Percentiles rank a stretch among this genome's conserved stretches.
Evolutionary conservation across 1,284 basidiomycete species (phyloP).

Genomic region (Apiotrichum siamense): DNA sequence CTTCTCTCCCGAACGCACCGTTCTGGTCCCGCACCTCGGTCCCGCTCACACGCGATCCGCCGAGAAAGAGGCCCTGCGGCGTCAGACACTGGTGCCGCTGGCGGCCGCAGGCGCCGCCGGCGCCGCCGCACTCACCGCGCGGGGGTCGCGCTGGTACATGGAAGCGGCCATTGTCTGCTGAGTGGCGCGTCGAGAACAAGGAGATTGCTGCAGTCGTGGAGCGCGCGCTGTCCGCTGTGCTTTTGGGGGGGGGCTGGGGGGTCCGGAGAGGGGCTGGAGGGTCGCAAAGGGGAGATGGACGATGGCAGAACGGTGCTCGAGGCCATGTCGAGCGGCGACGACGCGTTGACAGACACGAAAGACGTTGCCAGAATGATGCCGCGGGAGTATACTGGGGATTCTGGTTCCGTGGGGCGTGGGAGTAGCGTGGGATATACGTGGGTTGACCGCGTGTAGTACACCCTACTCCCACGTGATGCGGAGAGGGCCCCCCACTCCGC

Average conservation of each 20-base stretch:
- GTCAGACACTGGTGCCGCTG: constrained; percentile 10
- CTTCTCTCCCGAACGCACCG: constrained; percentile 53
- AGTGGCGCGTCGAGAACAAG: neutral
- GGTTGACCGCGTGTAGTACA: no score
- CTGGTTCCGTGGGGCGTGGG: no score
- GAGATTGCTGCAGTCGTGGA: no score
- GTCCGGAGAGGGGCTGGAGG: no score
- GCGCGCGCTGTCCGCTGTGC: neutral
- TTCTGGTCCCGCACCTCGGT: constrained; percentile 96
- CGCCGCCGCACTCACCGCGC: constrained; percentile 36
- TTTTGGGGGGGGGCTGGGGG: no score
- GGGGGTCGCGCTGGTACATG: constrained; percentile 49
- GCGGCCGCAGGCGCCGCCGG: neutral
- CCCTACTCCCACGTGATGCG: no score
- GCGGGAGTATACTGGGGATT: no score
- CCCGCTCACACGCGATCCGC: constrained; percentile 87
- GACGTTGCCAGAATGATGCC: neutral
- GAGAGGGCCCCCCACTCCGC: no score
- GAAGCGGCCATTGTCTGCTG: constrained; percentile 40
- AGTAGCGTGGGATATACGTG: no score
- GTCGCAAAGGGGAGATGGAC: constrained; percentile 10
- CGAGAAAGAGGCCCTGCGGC: constrained; percentile 72
- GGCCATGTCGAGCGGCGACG: neutral
- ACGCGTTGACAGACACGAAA: neutral
- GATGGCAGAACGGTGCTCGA: constrained; percentile 9